Conservation (phyloP, 306 rosid species). For the Prunus salicina region DNA sequence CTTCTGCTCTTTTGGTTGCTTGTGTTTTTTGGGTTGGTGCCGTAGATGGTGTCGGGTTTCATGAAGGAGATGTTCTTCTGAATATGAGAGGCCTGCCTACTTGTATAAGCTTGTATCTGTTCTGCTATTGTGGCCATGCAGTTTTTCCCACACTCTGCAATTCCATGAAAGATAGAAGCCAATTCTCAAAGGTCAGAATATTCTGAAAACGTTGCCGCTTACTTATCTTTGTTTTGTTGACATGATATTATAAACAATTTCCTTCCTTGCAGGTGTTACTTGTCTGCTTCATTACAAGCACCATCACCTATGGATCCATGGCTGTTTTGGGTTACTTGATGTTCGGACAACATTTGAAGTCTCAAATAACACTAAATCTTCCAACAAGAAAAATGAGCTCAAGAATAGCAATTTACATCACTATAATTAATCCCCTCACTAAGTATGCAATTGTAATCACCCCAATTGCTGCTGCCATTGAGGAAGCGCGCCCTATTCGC, state of each 20-base stretch:
- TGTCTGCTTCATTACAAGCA: slow-evolving; percentile 48
- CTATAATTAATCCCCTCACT: slow-evolving; percentile 61
- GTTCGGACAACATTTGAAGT: slow-evolving; percentile 47
- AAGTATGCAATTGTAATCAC: slow-evolving; percentile 56
- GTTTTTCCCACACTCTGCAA: slow-evolving; percentile 59
- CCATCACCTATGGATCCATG: slow-evolving; percentile 51
- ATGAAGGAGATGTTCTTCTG: slow-evolving; percentile 30
- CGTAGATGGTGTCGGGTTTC: slow-evolving; percentile 56
- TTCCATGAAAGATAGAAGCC: slow-evolving; percentile 57
- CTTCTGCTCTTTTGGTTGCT: slow-evolving; percentile 39
- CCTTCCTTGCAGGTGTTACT: slow-evolving; percentile 50
- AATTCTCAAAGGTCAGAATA: slow-evolving; percentile 50
- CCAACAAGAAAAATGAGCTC: slow-evolving; percentile 42
- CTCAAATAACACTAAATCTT: slow-evolving; percentile 69
- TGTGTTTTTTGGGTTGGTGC: slow-evolving; percentile 58
- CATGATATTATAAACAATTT: neutral
- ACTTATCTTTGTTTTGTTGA: too few relatives aligned
- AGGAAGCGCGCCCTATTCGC: slow-evolving; percentile 28
- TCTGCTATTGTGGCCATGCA: slow-evolving; percentile 61
- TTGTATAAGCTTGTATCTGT: slow-evolving; percentile 46
- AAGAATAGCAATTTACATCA: slow-evolving; percentile 56
- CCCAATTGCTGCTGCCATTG: slow-evolving; percentile 59
- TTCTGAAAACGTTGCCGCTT: neutral
- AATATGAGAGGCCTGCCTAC: slow-evolving; percentile 41
- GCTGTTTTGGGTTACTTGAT: slow-evolving; percentile 56